phyloP scores from a whole-genome alignment of 352 stramenopile genomes.

The Phytopythium delawarense region DNA sequence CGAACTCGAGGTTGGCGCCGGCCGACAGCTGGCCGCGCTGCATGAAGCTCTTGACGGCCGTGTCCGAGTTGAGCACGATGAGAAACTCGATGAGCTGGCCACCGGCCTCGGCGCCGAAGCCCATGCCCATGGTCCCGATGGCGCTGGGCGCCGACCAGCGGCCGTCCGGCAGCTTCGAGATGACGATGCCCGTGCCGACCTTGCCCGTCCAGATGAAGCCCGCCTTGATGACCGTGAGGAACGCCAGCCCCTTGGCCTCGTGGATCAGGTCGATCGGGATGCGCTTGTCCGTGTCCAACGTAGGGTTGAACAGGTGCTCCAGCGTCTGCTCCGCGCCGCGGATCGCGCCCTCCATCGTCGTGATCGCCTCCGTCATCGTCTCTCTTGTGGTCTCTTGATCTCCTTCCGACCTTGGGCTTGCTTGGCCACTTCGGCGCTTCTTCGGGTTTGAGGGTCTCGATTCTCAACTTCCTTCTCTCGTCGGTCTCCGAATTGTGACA shows the following conservation, averaged over 20 bases:
- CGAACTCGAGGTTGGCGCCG: conserved; percentile 80
- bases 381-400: conserved; percentile 1
- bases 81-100: conserved; percentile 85
- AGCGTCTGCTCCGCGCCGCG: conserved; percentile 87
- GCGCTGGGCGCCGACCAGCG: conserved; percentile 94
- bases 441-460: background rate
- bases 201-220: conserved; percentile 86
- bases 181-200: conserved; percentile 89
- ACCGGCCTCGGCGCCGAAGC: conserved; percentile 73
- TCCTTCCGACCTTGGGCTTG: background rate
- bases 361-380: conserved; percentile 71
- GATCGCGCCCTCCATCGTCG: conserved; percentile 90
- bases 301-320: conserved; percentile 89
- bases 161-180: conserved; percentile 92
- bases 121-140: conserved; percentile 91
- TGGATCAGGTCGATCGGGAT: conserved; percentile 90
- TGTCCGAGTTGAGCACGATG: conserved; percentile 93
- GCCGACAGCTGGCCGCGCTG: conserved; percentile 81
- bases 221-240: conserved; percentile 91
- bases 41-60: conserved; percentile 89
- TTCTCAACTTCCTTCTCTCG: too few relatives aligned
- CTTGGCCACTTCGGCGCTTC: background rate
- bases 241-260: conserved; percentile 87
- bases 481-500: too few relatives aligned
- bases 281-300: conserved; percentile 78